Percentiles rank a stretch among this genome's conserved stretches.
These are phyloP conservation scores for Sicyos edulis DNA, from an alignment of 306 rosid genomes.

Conservation along the genomic window DNA sequence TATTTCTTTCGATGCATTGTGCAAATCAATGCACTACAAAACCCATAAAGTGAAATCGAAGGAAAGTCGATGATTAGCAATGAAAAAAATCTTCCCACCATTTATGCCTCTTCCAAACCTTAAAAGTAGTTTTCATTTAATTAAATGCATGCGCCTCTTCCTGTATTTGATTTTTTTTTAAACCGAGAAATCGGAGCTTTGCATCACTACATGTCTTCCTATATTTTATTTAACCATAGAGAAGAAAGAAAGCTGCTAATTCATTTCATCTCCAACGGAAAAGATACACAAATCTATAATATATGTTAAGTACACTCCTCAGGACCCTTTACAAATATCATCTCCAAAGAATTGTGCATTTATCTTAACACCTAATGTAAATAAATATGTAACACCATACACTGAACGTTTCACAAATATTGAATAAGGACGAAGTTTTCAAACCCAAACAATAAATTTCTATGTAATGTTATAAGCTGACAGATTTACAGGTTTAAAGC, in stretches of 20 bases:
- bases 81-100: neutral
- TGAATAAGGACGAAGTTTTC: neutral
- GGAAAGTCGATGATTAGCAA: neutral
- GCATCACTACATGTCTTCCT: too few species aligned
- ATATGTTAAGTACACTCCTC: neutral
- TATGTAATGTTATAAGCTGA: neutral
- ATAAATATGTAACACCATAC: neutral
- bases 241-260: constrained; percentile 1
- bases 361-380: constrained; percentile 9
- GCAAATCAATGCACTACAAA: constrained; percentile 4
- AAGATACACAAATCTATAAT: neutral
- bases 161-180: too few species aligned
- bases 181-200: too few species aligned
- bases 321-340: neutral
- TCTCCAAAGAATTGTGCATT: neutral
- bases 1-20: neutral
- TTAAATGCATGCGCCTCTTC: neutral
- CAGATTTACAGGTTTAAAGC: neutral
- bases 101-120: neutral
- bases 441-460: neutral
- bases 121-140: neutral
- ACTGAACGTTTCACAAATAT: neutral
- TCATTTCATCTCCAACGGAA: neutral
- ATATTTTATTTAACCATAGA: neutral
- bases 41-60: neutral